phyloP scores from a whole-genome alignment of 208 protist genomes.

The Leishmania major region DNA sequence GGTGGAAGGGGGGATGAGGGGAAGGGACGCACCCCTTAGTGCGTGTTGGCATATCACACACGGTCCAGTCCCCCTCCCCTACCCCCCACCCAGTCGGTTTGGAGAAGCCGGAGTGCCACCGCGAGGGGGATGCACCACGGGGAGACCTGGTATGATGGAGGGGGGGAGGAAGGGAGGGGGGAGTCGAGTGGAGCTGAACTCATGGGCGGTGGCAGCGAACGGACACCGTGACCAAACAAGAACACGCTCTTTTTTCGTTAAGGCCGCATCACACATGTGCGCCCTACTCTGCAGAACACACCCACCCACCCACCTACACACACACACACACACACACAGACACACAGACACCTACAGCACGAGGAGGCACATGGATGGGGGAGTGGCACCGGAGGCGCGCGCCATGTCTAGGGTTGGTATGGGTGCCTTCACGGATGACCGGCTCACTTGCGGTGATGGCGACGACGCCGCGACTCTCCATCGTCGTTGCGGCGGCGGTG shows the following conservation, averaged over 20 bases:
- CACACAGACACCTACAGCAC: neutral
- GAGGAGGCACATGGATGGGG: neutral
- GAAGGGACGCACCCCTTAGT: too few species aligned
- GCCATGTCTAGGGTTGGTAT: neutral
- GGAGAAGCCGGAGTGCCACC: too few species aligned
- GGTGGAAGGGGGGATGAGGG: too few species aligned
- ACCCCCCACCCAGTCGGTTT: too few species aligned
- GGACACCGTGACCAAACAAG: neutral
- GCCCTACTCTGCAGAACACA: neutral
- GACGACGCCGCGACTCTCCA: neutral
- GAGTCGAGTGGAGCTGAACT: neutral
- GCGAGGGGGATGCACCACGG: too few species aligned
- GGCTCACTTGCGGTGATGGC: slow-evolving; percentile 9
- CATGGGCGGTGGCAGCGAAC: neutral
- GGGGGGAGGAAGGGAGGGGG: too few species aligned
- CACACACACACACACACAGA: neutral
- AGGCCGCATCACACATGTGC: neutral
- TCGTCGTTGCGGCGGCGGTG: neutral
- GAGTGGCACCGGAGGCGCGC: neutral
- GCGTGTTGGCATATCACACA: too few species aligned
- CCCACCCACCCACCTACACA: neutral
- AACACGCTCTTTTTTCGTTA: neutral
- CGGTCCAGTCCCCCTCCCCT: too few species aligned
- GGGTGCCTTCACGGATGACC: neutral
- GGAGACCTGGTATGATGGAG: too few species aligned